Percentiles rank a stretch among this genome's conserved stretches.
These are phyloP conservation scores for Apophysomyces ossiformis DNA, from an alignment of 371 early-diverging fungal species.

Conservation along the genomic window DNA sequence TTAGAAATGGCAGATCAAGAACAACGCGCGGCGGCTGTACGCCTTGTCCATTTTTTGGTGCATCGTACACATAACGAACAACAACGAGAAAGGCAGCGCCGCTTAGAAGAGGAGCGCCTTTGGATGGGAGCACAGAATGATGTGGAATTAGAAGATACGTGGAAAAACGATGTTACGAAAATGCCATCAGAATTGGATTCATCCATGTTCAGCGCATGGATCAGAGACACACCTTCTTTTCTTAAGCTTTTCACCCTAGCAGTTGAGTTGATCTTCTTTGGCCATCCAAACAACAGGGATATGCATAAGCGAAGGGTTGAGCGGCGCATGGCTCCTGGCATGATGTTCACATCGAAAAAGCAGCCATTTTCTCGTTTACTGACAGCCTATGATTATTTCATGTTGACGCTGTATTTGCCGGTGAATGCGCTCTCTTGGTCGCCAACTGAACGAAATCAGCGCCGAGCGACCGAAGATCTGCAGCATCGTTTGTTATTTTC, in stretches of 20 bases:
- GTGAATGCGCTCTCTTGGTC: conserved; percentile 35
- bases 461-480: conserved; percentile 18
- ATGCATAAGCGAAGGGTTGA: conserved; percentile 27
- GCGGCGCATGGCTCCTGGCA: conserved; percentile 30
- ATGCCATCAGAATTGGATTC: conserved; percentile 19
- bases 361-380: conserved; percentile 32
- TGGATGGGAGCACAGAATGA: conserved; percentile 21
- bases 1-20: conserved; percentile 6
- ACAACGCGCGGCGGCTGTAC: not conserved
- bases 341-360: conserved; percentile 13
- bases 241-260: conserved; percentile 24
- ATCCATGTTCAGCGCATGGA: conserved; percentile 35
- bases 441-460: conserved; percentile 21
- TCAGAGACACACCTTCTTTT: conserved; percentile 24
- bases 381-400: conserved; percentile 40
- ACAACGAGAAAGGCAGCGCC: conserved; percentile 14
- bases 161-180: conserved; percentile 21
- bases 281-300: not conserved
- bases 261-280: conserved; percentile 20
- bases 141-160: conserved; percentile 11
- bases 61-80: conserved; percentile 18
- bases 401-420: conserved; percentile 39
- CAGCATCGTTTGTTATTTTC: conserved; percentile 56
- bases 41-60: conserved; percentile 26
- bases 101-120: conserved; percentile 21